Evolutionary conservation across 176 grass and related monocot genomes (phyloP).

Genomic region (Zea luxurians): DNA sequence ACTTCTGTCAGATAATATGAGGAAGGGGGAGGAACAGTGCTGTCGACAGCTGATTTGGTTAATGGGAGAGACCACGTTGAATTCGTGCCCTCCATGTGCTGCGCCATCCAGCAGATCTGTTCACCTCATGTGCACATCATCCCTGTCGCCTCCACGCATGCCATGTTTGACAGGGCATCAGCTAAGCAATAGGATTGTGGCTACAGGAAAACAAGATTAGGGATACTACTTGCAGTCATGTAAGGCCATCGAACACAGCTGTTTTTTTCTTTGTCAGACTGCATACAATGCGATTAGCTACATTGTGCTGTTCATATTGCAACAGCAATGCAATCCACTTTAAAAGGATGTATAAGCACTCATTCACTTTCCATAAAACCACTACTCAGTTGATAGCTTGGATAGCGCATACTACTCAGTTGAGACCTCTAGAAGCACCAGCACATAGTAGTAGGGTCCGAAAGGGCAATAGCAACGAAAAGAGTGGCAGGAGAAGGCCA

Average conservation of each 20-base stretch:
- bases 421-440: no score
- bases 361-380: background rate
- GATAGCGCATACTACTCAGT: background rate
- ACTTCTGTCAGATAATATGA: background rate
- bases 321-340: background rate
- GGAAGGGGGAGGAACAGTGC: background rate
- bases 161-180: background rate
- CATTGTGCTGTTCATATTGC: background rate
- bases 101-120: background rate
- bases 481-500: no score
- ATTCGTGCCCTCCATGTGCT: background rate
- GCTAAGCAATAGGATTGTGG: slow-evolving; percentile 12
- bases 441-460: no score
- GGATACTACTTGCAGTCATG: background rate
- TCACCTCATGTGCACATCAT: background rate
- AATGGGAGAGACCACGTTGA: background rate
- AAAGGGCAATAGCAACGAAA: background rate
- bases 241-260: background rate
- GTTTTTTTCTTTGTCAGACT: slow-evolving; percentile 1
- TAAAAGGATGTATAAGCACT: background rate
- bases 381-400: slow-evolving; percentile 1
- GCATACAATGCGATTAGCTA: slow-evolving; percentile 3
- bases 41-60: background rate
- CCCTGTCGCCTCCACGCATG: background rate
- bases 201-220: background rate